Evolutionary conservation across 2,329 filamentous ascomycete genomes (phyloP).

Genomic region (Pseudogymnoascus sp.): DNA sequence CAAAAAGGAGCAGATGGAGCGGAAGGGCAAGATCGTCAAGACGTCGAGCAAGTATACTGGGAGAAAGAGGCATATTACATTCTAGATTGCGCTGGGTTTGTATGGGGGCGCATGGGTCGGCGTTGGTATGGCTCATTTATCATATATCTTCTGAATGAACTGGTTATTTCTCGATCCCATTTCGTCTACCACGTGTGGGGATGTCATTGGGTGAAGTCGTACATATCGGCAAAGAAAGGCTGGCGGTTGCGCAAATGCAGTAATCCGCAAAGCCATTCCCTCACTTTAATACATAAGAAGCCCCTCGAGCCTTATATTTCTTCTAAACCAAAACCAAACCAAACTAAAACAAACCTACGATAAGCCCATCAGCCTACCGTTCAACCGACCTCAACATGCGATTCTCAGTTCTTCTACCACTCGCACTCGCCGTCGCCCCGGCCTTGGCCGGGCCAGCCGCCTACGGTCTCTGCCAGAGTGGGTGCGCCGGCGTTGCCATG

Average conservation of each 20-base stretch:
- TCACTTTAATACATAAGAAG: too few relatives aligned
- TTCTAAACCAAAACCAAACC: neutral
- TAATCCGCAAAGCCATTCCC: too few relatives aligned
- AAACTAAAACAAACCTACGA: neutral
- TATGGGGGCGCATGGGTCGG: neutral
- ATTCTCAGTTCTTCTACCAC: constrained; percentile 1
- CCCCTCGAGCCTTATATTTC: neutral
- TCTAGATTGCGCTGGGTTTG: constrained; percentile 38
- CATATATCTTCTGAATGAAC: neutral
- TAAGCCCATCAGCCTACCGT: neutral
- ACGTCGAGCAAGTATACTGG: constrained; percentile 88
- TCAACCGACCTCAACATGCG: neutral
- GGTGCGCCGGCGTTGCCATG: constrained; percentile 36
- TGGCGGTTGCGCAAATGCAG: too few relatives aligned
- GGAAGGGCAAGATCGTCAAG: constrained; percentile 93
- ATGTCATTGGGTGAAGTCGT: neutral
- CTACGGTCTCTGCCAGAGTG: constrained; percentile 40
- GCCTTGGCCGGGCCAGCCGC: constrained; percentile 26
- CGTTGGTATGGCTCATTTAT: neutral
- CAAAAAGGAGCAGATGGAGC: constrained; percentile 89
- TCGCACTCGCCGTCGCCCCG: constrained; percentile 4
- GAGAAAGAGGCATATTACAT: constrained; percentile 70
- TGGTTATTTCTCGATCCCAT: neutral
- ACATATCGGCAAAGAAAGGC: neutral
- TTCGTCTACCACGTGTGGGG: neutral